Conservation (phyloP, 345 rosid species). For the Euphorbia tirucalli region DNA sequence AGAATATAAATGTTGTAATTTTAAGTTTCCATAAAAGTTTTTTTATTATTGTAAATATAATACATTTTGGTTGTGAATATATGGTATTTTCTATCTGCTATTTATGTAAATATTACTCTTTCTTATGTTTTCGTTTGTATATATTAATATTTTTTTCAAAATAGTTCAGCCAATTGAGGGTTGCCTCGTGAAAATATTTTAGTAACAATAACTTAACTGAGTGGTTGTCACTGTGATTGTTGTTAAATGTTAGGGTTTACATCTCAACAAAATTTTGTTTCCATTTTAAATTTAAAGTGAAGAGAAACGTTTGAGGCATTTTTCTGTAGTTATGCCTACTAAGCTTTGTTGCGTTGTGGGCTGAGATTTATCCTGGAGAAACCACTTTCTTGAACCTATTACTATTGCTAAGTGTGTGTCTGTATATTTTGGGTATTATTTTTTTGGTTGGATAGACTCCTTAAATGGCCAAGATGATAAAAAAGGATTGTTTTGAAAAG, state of each 20-base stretch:
- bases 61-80: too few relatives aligned
- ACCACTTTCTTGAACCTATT: background rate
- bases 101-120: too few relatives aligned
- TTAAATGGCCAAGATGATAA: background rate
- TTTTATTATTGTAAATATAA: too few relatives aligned
- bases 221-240: too few relatives aligned
- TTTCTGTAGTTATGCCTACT: background rate
- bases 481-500: background rate
- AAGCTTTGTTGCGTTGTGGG: too few relatives aligned
- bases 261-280: background rate
- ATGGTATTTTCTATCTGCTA: too few relatives aligned
- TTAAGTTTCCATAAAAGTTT: too few relatives aligned
- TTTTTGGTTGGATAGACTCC: background rate
- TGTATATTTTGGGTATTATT: background rate
- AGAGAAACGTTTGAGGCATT: background rate
- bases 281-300: background rate
- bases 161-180: background rate
- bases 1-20: too few relatives aligned
- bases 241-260: background rate
- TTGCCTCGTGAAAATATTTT: background rate
- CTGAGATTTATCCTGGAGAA: background rate
- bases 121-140: too few relatives aligned
- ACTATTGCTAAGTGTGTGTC: background rate
- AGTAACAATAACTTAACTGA: background rate
- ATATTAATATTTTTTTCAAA: too few relatives aligned